A percentile compares a stretch with the other conserved stretches of the same genome.
These are phyloP conservation scores for Dioscorea dumetorum DNA, from an alignment of 106 monocot genomes.

Conservation along the genomic window DNA sequence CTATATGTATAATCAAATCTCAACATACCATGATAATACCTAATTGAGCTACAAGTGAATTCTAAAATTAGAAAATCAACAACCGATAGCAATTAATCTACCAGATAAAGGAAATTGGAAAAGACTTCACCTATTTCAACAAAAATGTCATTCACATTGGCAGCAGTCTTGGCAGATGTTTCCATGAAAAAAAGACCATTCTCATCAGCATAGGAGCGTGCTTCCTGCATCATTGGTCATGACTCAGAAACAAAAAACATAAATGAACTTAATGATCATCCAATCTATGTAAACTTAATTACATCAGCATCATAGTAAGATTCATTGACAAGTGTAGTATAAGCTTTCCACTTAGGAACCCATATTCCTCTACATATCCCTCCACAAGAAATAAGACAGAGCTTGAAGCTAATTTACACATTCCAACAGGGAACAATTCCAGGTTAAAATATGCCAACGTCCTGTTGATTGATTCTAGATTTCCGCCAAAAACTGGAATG, in stretches of 20 bases:
- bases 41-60: not conserved
- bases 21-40: not conserved
- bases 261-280: no score
- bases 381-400: not conserved
- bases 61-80: not conserved
- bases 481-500: no score
- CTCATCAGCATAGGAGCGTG: slow-evolving; percentile 19
- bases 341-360: not conserved
- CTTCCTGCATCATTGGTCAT: slow-evolving; percentile 12
- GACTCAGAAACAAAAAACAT: not conserved
- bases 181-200: slow-evolving; percentile 27
- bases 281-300: not conserved
- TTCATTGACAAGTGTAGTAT: not conserved
- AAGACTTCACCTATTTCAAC: slow-evolving; percentile 16
- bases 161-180: slow-evolving; percentile 23
- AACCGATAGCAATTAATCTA: not conserved
- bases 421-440: no score
- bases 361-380: not conserved
- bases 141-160: slow-evolving; percentile 22
- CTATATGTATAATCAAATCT: not conserved
- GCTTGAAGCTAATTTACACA: not conserved
- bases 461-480: no score
- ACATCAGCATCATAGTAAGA: not conserved
- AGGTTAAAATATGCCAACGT: no score
- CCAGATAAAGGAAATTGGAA: not conserved